Evolutionary conservation across 768 basidiomycete species (phyloP), one percentile per base, ranked within the genome.

Genomic region (Neoboletus magnificus): DNA sequence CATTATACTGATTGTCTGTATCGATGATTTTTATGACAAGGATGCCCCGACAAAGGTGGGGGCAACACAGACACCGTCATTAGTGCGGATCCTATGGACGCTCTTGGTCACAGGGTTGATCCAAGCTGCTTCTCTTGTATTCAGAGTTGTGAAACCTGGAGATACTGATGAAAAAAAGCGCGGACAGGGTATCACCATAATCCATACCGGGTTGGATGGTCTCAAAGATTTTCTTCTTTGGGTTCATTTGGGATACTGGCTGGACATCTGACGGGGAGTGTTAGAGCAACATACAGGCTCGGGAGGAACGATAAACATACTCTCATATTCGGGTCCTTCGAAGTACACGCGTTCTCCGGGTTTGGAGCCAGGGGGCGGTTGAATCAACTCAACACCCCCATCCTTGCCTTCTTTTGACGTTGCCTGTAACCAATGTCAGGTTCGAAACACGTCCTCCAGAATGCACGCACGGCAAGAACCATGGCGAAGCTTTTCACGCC

Each of bases 171-270:
- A 51, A 35, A 52, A 55, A n/a, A 46, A n/a, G 16, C 47, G 27
- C 5, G 9, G 45, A 49, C 43, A 47, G 44, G 35, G 51, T 52
- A 50, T 33, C 30, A 33, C 0, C 16, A 30, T 16, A 6, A 11
- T 44, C 45, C 73, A 23, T 62, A 87, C 92, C 89, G 48, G 94
- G 93, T 68, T 97, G 97, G 48, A 99, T 84, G 0, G 94, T 88
- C 75, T 99, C 97, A 65, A 98, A 99, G 32, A 98, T 91, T 76
- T 98, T 99, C 79, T 97, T 98, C 77, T 98, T 99, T 13, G 97
- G 97, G 73, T 98, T 98, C 54, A 99, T 78, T 65, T 95, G 93
- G 8, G 87, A 66, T 23, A 96, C 75, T 0, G 94, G 89, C 20
- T 77, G 80, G 1, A 79, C 79, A 62, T 76, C 87, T 87, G 48